Evolutionary conservation across 208 protist genomes (phyloP), one percentile per base, ranked within the genome.

Genomic region (Leptomonas pyrrhocoris): DNA sequence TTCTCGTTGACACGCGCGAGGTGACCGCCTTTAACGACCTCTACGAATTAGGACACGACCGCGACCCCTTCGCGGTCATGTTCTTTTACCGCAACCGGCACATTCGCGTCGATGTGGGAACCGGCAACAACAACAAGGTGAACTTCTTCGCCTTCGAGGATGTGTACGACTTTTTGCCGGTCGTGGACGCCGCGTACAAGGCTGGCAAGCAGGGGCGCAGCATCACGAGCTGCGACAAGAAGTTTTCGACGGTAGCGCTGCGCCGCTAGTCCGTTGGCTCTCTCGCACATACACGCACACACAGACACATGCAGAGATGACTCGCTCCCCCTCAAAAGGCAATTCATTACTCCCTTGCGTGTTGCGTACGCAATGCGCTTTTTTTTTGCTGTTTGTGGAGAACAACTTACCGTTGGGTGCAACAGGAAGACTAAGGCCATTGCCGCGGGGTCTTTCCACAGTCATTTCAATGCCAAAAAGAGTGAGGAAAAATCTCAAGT

Each of bases 41-140:
- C 93, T 99, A 99, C 83, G 99, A 99, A 86, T 80, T 99, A 30
- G 87, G 85, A 21, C 85, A 95, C 68, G 83, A 86, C 21, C 97
- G 98, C 67, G 99, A 99, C 72, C 96, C 98, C 4, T 98, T 97
- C 68, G 98, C 98, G 13, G 71, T 99, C 18, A 99, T 99, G 98
- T 99, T 99, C 79, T 99, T 99, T 78, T 99, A 93, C 85, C 89
- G 98, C 27, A 99, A 99, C 74, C 98, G 98, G 2, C 98, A 99
- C 86, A 99, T 99, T n/a, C 97, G 98, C 80, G 97, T 99, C 18
- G 99, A 99, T 78, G 88, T 99, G 0, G 98, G 98, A 16, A 99
- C 98, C 16, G 98, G 98, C 40, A 99, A 99, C 84, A 99, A 99
- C 85, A 99, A 99, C 85, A 99, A 99, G 87, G 98, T 99, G 54